Base-by-base conservation (phyloP, 2,329 filamentous ascomycete species). In the Fusarium multiceps region DNA sequence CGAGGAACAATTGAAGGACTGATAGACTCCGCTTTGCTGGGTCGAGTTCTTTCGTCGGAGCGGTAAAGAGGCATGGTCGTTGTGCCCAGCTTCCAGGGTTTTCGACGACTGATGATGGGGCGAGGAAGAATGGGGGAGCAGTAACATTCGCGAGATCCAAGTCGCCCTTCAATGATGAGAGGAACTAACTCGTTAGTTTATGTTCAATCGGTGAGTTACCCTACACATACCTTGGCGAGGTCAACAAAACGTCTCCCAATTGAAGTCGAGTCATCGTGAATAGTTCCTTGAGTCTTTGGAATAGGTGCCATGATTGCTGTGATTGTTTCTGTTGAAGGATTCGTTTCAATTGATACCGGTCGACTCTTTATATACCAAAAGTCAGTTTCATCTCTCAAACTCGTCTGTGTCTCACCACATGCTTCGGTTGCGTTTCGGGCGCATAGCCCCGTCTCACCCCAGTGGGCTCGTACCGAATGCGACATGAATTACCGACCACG, bases 51-150 rank as follows among this genome's bases (percentile, higher is more conserved):
- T 80, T 78, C 0, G 84, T 83, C 0, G 85, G 82, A 1, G 83
- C 83, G 3, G 81, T 79, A 55, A 86, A 86, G 28, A 86, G 78
- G 41, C 75, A 72, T 1, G 85, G 85, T 18, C 83, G 80, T 62
- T 86, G 80, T 37, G 81, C 81, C 84, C 84, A 87, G 71, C 83
- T 85, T 63, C 81, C 81, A 58, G 83, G 84, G 34, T 84, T 83
- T 72, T 87, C 85, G 49, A 85, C 83, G 7, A 86, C 84, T 14
- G 84, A 85, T 23, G 80, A 83, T 0, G 82, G 78, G 0, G 82
- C 82, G 13, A 87, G 79, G 69, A 86, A 83, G 53, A 81, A 84
- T 4, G 84, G 83, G 0, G 85, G 85, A 2, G 83, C 84, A 1
- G 85, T 86, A 46, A 86, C 80, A 58, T 85, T 86, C 60, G 84